phyloP scores from a whole-genome alignment of 768 basidiomycete species.

The Tricholoma furcatifolium region DNA sequence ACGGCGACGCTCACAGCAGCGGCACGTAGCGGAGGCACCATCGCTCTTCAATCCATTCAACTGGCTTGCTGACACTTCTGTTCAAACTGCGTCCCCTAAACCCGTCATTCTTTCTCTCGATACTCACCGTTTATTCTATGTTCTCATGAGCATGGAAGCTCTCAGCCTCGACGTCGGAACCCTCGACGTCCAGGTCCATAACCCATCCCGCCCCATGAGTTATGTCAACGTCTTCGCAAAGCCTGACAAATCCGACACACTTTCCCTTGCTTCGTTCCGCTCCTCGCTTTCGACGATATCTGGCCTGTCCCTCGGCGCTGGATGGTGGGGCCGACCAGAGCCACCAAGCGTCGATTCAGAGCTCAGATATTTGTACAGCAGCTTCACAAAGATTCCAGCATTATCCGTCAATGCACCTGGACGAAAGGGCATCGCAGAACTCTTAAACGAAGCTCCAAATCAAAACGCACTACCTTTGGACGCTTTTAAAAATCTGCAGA shows the following conservation, averaged over 20 bases:
- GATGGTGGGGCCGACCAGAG: slow-evolving; percentile 70
- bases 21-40: slow-evolving; percentile 25
- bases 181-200: slow-evolving; percentile 73
- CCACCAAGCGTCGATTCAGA: slow-evolving; percentile 64
- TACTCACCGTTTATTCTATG: slow-evolving; percentile 83
- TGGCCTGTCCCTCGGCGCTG: slow-evolving; percentile 64
- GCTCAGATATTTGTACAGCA: slow-evolving; percentile 84
- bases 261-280: slow-evolving; percentile 72
- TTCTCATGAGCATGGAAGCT: slow-evolving; percentile 84
- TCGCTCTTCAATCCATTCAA: slow-evolving; percentile 59
- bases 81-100: slow-evolving; percentile 38
- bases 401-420: slow-evolving; percentile 65
- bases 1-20: slow-evolving; percentile 47
- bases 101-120: slow-evolving; percentile 71
- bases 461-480: slow-evolving; percentile 80
- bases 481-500: slow-evolving; percentile 81
- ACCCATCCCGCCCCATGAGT: slow-evolving; percentile 74
- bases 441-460: slow-evolving; percentile 65
- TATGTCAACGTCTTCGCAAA: slow-evolving; percentile 59
- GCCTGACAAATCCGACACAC: slow-evolving; percentile 67
- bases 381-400: slow-evolving; percentile 88
- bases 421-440: slow-evolving; percentile 64
- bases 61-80: slow-evolving; percentile 49
- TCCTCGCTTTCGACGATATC: slow-evolving; percentile 79
- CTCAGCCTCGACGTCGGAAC: slow-evolving; percentile 75